A percentile compares a stretch with the other conserved stretches of the same genome.
These are phyloP conservation scores for Myotisia sp. DNA, from an alignment of 2,329 filamentous ascomycete genomes.

Conservation along the genomic window DNA sequence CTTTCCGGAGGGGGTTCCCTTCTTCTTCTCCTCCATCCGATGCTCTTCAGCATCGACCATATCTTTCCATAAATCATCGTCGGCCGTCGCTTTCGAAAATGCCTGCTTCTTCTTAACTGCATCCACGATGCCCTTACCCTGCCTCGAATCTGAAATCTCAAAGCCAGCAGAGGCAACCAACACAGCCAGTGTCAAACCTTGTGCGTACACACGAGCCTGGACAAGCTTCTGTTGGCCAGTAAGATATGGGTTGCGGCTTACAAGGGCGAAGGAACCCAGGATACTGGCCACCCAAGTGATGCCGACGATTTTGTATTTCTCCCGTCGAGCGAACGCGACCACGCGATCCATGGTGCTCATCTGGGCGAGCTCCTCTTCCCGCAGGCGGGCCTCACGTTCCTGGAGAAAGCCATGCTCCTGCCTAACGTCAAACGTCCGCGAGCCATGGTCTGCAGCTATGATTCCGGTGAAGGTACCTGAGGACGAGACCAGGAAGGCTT, in stretches of 20 bases:
- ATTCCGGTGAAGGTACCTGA: slow-evolving; percentile 74
- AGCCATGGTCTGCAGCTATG: slow-evolving; percentile 64
- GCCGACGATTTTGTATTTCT: slow-evolving; percentile 79
- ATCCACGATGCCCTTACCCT: slow-evolving; percentile 40
- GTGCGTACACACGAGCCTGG: slow-evolving; percentile 86
- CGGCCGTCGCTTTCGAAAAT: slow-evolving; percentile 70
- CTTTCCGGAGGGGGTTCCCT: slow-evolving; percentile 12
- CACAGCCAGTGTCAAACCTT: slow-evolving; percentile 74
- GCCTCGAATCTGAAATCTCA: slow-evolving; percentile 64
- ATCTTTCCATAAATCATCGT: slow-evolving; percentile 78
- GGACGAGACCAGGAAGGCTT: slow-evolving; percentile 76
- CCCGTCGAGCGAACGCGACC: slow-evolving; percentile 58
- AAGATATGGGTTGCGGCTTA: slow-evolving; percentile 63
- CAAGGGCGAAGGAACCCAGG: slow-evolving; percentile 56
- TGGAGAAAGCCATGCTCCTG: slow-evolving; percentile 54
- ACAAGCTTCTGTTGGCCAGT: slow-evolving; percentile 73
- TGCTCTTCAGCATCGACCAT: slow-evolving; percentile 37
- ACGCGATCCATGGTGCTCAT: slow-evolving; percentile 48
- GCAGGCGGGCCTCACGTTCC: slow-evolving; percentile 42
- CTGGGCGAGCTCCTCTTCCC: slow-evolving; percentile 39
- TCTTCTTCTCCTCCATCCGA: slow-evolving; percentile 24
- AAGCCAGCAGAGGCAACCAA: slow-evolving; percentile 69
- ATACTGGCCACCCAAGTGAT: slow-evolving; percentile 70
- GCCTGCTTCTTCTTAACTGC: slow-evolving; percentile 45
- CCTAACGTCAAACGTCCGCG: slow-evolving; percentile 60